phyloP scores from a whole-genome alignment of 306 rosid species.

The Trifolium repens region DNA sequence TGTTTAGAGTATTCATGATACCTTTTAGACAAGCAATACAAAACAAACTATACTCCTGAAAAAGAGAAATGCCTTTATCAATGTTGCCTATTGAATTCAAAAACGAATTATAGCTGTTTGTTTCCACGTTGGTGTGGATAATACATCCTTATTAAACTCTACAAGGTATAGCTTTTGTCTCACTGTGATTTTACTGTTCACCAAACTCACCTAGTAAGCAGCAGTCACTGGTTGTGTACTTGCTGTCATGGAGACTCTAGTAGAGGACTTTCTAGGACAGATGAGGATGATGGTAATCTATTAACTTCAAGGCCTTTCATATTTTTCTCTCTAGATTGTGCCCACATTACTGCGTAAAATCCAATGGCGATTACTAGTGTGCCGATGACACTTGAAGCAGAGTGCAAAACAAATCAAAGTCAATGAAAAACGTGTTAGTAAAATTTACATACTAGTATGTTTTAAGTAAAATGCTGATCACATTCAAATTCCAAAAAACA shows the following conservation, averaged over 20 bases:
- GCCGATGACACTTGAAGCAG: slow-evolving; percentile 51
- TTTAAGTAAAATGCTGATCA: neutral
- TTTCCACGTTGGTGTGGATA: neutral
- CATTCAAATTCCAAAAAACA: neutral
- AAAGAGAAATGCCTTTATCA: neutral
- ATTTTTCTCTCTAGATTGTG: slow-evolving; percentile 53
- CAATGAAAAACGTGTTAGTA: slow-evolving; percentile 5
- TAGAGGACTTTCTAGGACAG: slow-evolving; percentile 46
- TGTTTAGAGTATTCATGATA: slow-evolving; percentile 33
- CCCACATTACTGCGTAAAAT: slow-evolving; percentile 68
- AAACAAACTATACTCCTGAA: slow-evolving; percentile 4
- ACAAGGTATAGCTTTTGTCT: neutral
- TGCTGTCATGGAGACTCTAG: slow-evolving; percentile 39
- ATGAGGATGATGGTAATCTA: slow-evolving; percentile 35
- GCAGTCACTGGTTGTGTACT: neutral
- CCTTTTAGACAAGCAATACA: slow-evolving; percentile 11
- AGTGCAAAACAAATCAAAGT: neutral
- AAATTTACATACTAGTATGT: neutral
- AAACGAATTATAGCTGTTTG: neutral
- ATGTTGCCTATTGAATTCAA: neutral
- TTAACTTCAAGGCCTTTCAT: slow-evolving; percentile 34
- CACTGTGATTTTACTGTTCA: neutral
- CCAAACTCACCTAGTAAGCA: neutral
- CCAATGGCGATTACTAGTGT: slow-evolving; percentile 57
- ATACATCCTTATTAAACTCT: neutral